Evolutionary conservation across 345 rosid genomes (phyloP), one percentile per base, ranked within the genome.

Genomic region (Bruguiera parviflora): DNA sequence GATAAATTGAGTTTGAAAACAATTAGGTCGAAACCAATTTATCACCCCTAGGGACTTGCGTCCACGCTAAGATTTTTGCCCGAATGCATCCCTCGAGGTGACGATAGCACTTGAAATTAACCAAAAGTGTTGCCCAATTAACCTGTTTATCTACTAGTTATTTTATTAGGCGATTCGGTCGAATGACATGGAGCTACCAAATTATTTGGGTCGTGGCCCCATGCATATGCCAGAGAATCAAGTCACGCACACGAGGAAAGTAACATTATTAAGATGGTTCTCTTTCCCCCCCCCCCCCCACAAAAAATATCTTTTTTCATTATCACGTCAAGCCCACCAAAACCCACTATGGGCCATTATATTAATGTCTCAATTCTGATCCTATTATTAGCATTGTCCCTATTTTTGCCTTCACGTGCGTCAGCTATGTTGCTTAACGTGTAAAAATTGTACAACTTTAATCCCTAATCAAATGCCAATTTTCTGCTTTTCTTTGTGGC

Each of bases 161-260:
- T 11, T 18, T 6, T 1, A 24, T 5, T 37, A n/a, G 18, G 7
- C 16, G 63, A 67, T n/a, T 66, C 33, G 47, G 32, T 10, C 20
- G 20, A 0, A 25, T 9, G 20, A 7, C 1, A 20, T 33, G 4
- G 61, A 21, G 47, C 3, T 11, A 24, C 15, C 53, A 22, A 55
- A 47, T 27, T 21, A 66, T 32, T 22, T 60, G 43, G 39, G 62
- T 20, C 69, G 55, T 31, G 49, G 33, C 52, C 19, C 25, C 64
- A 70, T 64, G 9, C 35, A 35, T 56, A 72, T 43, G 76, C 52
- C 15, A 67, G 77, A 80, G 86, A 78, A 83, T 69, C 85, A 82
- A 79, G 84, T 82, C 84, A 82, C 70, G 87, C 87, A 79, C 87
- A 85, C 88, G 87, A 79, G 87, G 86, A 85, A 84, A 60, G 24